Evolutionary conservation across 208 protist species (phyloP), one percentile per base, ranked within the genome.

Genomic region (Balamuthia mandrillaris): DNA sequence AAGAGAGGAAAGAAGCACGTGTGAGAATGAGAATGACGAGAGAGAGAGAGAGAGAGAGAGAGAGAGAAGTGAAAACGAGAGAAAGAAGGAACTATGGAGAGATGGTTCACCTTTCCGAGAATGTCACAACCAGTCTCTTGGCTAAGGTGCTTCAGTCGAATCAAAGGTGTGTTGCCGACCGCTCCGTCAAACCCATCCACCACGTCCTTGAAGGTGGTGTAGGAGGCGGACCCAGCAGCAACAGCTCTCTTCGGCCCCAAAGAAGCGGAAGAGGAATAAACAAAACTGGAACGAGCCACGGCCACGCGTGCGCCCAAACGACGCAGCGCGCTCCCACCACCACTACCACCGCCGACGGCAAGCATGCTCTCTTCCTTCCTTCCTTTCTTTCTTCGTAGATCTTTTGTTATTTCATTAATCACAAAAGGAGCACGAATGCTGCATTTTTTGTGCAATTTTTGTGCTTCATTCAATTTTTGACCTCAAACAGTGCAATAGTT

Each of bases 61-160:
- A n/a, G n/a, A n/a, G n/a, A n/a, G n/a, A n/a, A n/a, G n/a, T n/a
- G n/a, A n/a, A n/a, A n/a, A n/a, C n/a, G 21, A 56, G 21, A 56
- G 21, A 21, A 56, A 56, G 21, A 56, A n/a, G n/a, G n/a, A n/a
- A n/a, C n/a, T n/a, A n/a, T n/a, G n/a, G n/a, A n/a, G n/a, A n/a
- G n/a, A n/a, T n/a, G n/a, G n/a, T n/a, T n/a, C n/a, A n/a, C 77
- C 49, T 92, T 92, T 16, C 52, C 90, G 16, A 88, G 7, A 21
- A 92, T 88, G 42, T 91, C 75, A 44, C 89, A 88, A 1, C 77
- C 77, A n/a, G 85, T 88, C 42, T 78, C 58, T 18, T 85, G 27
- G 47, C 78, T 81, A 2, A 88, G 21, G 6, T 33, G 42, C 16
- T 49, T 29, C n/a, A 89, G 12, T 5, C 39, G 5, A 7, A 89